Evolutionary conservation across 345 rosid genomes (phyloP).

Genomic region (Acer campestre): DNA sequence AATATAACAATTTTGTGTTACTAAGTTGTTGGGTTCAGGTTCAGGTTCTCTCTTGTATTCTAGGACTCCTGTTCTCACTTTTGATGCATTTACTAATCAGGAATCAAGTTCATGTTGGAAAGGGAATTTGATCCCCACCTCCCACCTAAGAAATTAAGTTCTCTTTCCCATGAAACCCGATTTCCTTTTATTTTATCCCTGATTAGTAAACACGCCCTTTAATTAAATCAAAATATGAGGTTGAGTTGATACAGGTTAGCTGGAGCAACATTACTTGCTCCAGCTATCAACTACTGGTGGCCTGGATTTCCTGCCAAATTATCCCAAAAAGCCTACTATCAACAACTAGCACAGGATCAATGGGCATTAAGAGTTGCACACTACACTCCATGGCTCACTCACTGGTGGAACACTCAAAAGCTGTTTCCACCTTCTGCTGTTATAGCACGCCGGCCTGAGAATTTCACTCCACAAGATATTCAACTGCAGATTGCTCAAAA

Average conservation of each 20-base stretch:
- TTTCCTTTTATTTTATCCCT: too few relatives aligned
- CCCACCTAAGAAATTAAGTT: too few relatives aligned
- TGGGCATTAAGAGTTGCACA: conserved; percentile 60
- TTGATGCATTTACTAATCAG: too few relatives aligned
- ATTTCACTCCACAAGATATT: conserved; percentile 36
- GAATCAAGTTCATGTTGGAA: too few relatives aligned
- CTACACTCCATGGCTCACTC: conserved; percentile 48
- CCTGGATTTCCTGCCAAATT: conserved; percentile 47
- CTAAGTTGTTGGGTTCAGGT: neutral
- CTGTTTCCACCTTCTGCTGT: conserved; percentile 43
- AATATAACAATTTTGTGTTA: too few relatives aligned
- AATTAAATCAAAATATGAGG: neutral
- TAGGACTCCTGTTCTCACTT: neutral
- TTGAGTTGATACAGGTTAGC: conserved; percentile 40
- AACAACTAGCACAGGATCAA: conserved; percentile 42
- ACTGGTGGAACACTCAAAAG: conserved; percentile 70
- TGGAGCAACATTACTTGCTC: conserved; percentile 53
- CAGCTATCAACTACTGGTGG: conserved; percentile 64
- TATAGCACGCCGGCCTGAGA: conserved; percentile 23
- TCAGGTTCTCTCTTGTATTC: neutral
- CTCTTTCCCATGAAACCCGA: too few relatives aligned
- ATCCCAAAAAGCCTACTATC: conserved; percentile 36
- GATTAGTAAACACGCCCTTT: neutral
- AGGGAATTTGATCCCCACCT: too few relatives aligned
- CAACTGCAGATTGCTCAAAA: conserved; percentile 26